These are phyloP conservation scores for Suillus hirtellus DNA, from an alignment of 768 basidiomycete species.

Conservation along the genomic window DNA sequence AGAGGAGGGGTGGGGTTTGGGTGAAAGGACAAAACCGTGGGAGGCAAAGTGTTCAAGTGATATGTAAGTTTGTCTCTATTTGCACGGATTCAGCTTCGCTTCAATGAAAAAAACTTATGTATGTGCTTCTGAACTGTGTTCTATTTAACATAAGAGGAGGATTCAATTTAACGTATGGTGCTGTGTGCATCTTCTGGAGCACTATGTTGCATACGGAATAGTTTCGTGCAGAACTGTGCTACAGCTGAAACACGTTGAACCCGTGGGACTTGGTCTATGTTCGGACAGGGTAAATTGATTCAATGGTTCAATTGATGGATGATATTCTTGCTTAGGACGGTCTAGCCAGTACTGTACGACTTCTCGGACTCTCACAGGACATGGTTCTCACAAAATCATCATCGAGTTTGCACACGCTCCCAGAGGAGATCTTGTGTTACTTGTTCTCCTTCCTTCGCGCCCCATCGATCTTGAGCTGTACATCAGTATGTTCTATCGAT, in stretches of 20 bases:
- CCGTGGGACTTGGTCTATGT: not conserved
- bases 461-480: not conserved
- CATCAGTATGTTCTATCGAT: not conserved
- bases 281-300: not conserved
- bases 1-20: slow-evolving; percentile 4
- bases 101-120: not conserved
- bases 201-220: not conserved
- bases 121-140: not conserved
- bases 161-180: not conserved
- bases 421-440: not conserved
- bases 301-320: not conserved
- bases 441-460: slow-evolving; percentile 1
- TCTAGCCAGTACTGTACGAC: not conserved
- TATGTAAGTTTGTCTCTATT: slow-evolving; percentile 9
- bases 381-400: not conserved
- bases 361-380: not conserved
- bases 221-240: not conserved
- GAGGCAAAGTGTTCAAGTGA: slow-evolving; percentile 4
- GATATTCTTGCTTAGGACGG: not conserved
- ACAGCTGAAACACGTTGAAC: not conserved
- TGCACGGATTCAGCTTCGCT: not conserved
- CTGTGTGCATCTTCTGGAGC: not conserved
- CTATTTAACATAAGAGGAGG: not conserved
- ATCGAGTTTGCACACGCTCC: not conserved
- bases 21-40: slow-evolving; percentile 9